These are phyloP conservation scores for Apophysomyces sp. DNA, from an alignment of 371 early-diverging fungal species.

Conservation along the genomic window DNA sequence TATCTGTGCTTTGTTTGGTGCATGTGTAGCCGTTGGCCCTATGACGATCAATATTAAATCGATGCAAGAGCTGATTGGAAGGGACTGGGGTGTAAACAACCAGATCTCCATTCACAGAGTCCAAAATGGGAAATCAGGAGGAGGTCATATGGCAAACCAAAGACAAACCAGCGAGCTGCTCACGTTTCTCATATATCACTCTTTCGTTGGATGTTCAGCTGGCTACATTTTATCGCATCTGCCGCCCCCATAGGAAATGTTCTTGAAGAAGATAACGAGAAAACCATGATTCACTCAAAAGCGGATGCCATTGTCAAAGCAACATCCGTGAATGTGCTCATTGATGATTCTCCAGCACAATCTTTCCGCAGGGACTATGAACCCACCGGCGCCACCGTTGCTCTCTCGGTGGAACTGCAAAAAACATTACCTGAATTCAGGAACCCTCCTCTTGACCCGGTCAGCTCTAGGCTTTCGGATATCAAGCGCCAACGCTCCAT, in stretches of 20 bases:
- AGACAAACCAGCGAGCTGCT: not conserved
- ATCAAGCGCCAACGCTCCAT: slow-evolving; percentile 10
- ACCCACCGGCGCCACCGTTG: not conserved
- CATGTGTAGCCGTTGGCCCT: not conserved
- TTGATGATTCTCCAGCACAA: not conserved
- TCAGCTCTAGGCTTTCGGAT: too few relatives aligned
- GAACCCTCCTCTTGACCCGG: not conserved
- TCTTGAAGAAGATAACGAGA: not conserved
- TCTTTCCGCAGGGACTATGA: not conserved
- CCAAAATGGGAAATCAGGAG: not conserved
- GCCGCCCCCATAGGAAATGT: not conserved
- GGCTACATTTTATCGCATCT: not conserved
- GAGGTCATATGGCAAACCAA: not conserved
- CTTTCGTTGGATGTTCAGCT: not conserved
- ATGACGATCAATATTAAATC: not conserved
- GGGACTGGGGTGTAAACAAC: not conserved
- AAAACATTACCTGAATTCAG: not conserved
- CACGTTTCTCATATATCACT: not conserved
- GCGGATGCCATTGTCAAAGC: slow-evolving; percentile 1
- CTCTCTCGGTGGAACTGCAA: not conserved
- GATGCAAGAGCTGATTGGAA: not conserved
- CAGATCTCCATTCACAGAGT: not conserved
- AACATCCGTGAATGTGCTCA: slow-evolving; percentile 1
- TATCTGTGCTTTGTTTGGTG: not conserved
- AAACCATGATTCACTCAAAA: slow-evolving; percentile 1